Evolutionary conservation across 1,284 basidiomycete species (phyloP), one percentile per base, ranked within the genome.

Genomic region (Cryptococcus neoformans): DNA sequence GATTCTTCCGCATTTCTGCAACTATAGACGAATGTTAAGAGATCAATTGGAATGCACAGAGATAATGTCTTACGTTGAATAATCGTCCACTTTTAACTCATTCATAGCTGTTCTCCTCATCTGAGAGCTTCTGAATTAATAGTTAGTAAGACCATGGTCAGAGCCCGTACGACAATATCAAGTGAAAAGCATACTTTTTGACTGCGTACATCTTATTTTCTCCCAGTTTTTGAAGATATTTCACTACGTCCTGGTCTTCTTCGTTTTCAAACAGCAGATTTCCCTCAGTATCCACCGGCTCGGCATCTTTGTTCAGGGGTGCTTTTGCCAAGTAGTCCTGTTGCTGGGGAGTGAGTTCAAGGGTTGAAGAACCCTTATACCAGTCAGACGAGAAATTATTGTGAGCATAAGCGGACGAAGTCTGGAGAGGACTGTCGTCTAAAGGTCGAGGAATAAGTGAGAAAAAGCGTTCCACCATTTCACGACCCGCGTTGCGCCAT

Each of bases 401-500:
- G 35, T 35, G n/a, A 34, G 14, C 14, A 21, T 21, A 21, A 37
- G 48, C 8, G 38, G 48, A 37, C 16, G 34, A 41, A 6, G n/a
- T 12, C n/a, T 51, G 39, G 40, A 54, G 46, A 10, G 40, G 42
- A 14, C 34, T 47, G 14, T 47, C 34, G 9, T 38, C n/a, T 8
- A 49, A 45, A 11, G 68, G 67, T 40, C 57, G 49, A 1, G 71
- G 66, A 2, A 73, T 41, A 34, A 66, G 47, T 0, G 49, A 41
- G 44, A 69, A 77, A 6, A 78, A 58, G 21, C 65, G 54, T 48
- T 76, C 76, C 5, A 69, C 67, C 9, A 75, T 60, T 16, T 70
- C 65, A 16, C 74, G 58, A 2, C 76, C 76, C 1, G 72, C 74
- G 3, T 56, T 53, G n/a, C 68, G 61, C 75, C 75, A 78, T 6